These are phyloP conservation scores for Pseudocercospora cruenta DNA, from an alignment of 2,329 filamentous ascomycete genomes.

Conservation along the genomic window DNA sequence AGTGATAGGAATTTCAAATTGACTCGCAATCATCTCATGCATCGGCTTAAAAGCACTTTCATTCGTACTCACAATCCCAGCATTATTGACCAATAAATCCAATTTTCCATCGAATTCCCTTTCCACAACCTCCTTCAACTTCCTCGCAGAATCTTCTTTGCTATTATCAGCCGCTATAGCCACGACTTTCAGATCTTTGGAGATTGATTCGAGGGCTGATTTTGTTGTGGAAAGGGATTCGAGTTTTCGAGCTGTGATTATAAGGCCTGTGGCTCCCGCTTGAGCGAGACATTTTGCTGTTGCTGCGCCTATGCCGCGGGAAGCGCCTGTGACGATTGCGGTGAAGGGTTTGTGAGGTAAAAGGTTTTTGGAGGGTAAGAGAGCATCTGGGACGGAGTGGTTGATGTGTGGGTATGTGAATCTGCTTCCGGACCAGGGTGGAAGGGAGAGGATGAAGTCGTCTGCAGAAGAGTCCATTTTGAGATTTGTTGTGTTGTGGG, in stretches of 20 bases:
- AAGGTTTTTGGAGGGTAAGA: not conserved
- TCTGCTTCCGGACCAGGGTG: constrained; percentile 13
- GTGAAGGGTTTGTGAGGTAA: constrained; percentile 27
- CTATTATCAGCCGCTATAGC: not conserved
- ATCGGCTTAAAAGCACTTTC: constrained; percentile 11
- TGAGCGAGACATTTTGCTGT: constrained; percentile 38
- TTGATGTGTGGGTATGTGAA: constrained; percentile 8
- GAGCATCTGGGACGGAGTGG: constrained; percentile 1
- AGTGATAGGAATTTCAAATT: constrained; percentile 17
- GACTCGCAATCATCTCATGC: constrained; percentile 8
- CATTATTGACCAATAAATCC: constrained; percentile 23
- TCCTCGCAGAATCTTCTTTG: constrained; percentile 1
- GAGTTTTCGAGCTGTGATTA: constrained; percentile 34
- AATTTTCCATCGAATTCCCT: constrained; percentile 8
- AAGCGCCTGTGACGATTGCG: constrained; percentile 40
- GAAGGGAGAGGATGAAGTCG: constrained; percentile 11
- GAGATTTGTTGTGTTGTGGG: not conserved
- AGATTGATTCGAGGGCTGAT: constrained; percentile 17
- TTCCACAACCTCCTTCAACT: not conserved
- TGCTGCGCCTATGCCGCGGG: constrained; percentile 38
- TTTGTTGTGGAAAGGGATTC: constrained; percentile 28
- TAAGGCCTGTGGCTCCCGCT: constrained; percentile 36
- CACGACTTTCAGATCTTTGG: constrained; percentile 10
- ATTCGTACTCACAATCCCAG: constrained; percentile 13
- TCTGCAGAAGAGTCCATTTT: not conserved